Evolutionary conservation across 371 early-diverging fungal species (phyloP), one percentile per base, ranked within the genome.

Genomic region (Mucor indicus): DNA sequence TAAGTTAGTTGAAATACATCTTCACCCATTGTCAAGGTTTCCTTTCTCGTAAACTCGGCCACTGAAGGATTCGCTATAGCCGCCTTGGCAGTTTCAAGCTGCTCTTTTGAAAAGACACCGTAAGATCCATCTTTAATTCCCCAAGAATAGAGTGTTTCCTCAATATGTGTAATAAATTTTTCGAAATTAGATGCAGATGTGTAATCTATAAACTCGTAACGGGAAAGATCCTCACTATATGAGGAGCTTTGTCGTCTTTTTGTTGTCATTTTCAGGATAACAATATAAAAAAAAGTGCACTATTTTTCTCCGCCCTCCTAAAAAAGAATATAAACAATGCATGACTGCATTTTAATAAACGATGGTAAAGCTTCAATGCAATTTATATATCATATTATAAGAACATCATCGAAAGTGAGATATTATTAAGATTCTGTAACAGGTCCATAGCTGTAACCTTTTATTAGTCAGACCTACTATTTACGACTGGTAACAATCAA

Each of bases 161-260:
- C 88, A 27, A 86, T 66, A 1, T 72, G 62, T 3, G 80, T 72
- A 2, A 79, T 62, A 29, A 85, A 74, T 33, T 74, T 65, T 47
- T 86, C 88, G 60, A 81, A 77, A 25, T 78, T 64, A 13, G 86
- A 82, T 1, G 81, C 86, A 4, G 86, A 72, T 1, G 85, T 85
- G 54, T 81, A 86, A 60, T 87, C 88, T 6, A 88, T 84, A 36
- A 89, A 82, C 48, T 87, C 88, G 61, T 83, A 89, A 4, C 48
- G 47, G 4, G 57, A 50, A 13, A 54, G 16, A 1, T 60, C 60
- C 7, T 55, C 60, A 24, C 48, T 60, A 12, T 47, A 48, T 1
- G 50, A 11, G 13, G 57, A 57, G 22, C 52, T 57, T 27, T 57
- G 57, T 47, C 57, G 31, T 44, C 48, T 32, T 38, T 57, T 57